phyloP scores from a whole-genome alignment of 2,329 filamentous ascomycete genomes.

The Ramularia endophylla region DNA sequence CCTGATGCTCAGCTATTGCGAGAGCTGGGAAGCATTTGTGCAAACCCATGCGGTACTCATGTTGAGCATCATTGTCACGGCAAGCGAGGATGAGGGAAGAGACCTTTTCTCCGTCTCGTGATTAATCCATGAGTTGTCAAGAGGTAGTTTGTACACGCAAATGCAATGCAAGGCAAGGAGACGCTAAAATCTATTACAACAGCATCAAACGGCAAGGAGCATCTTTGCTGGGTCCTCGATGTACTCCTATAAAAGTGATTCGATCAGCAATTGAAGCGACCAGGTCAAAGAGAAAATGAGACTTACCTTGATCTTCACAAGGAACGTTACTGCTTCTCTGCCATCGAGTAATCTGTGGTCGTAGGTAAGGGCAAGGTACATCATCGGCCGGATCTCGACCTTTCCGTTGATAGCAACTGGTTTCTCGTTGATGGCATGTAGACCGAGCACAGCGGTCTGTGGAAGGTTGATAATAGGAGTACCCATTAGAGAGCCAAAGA shows the following conservation, averaged over 20 bases:
- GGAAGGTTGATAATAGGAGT: constrained; percentile 98
- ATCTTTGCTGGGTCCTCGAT: constrained; percentile 70
- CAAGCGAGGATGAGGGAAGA: no score
- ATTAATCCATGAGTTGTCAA: no score
- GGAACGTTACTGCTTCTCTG: constrained; percentile 89
- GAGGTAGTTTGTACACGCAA: no score
- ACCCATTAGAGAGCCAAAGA: constrained; percentile 95
- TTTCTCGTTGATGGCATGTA: constrained; percentile 95
- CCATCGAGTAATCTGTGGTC: constrained; percentile 95
- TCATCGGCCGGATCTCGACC: constrained; percentile 95
- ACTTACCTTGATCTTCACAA: constrained; percentile 80
- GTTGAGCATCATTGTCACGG: no score
- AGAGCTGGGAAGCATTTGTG: no score
- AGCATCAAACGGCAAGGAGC: no score
- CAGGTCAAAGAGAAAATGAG: no score
- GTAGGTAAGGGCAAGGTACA: constrained; percentile 97
- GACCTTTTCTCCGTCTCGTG: no score
- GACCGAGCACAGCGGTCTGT: constrained; percentile 81
- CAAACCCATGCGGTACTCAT: no score
- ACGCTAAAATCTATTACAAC: no score
- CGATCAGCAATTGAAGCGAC: background rate
- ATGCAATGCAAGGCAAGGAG: no score
- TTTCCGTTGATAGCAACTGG: constrained; percentile 87
- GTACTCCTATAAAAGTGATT: constrained; percentile 49
- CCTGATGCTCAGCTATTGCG: no score